phyloP scores from a whole-genome alignment of 495 filamentous ascomycete species.

The Aspergillus indologenus region DNA sequence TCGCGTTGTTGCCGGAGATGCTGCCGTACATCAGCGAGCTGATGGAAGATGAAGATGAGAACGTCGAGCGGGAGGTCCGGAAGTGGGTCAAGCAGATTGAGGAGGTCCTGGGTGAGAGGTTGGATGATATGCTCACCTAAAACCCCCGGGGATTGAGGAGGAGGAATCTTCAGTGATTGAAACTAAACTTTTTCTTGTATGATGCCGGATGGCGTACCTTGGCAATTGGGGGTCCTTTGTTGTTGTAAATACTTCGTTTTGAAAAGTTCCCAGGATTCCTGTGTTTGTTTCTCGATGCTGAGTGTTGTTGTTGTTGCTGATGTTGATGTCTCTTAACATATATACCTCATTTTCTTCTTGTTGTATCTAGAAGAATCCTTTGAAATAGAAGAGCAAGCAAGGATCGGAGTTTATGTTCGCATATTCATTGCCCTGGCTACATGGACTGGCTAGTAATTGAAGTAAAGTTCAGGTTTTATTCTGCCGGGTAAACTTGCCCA shows the following conservation, averaged over 20 bases:
- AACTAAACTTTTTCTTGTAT: background rate
- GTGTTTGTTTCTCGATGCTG: background rate
- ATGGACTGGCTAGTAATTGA: background rate
- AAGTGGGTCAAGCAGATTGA: slow-evolving; percentile 88
- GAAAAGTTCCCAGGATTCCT: slow-evolving; percentile 1
- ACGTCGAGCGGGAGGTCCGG: slow-evolving; percentile 81
- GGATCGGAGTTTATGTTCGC: background rate
- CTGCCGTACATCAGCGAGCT: slow-evolving; percentile 89
- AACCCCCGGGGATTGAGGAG: no score
- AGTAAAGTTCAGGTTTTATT: background rate
- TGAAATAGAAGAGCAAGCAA: background rate
- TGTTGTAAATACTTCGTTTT: slow-evolving; percentile 1
- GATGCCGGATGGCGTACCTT: background rate
- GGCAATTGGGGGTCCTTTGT: background rate
- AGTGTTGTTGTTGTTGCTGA: background rate
- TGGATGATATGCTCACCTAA: slow-evolving; percentile 87
- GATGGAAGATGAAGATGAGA: slow-evolving; percentile 93
- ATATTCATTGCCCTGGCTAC: no score
- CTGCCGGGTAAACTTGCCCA: slow-evolving; percentile 3
- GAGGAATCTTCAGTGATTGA: no score
- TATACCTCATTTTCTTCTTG: background rate
- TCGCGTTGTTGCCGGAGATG: slow-evolving; percentile 87
- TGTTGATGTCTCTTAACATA: background rate
- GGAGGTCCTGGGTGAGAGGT: slow-evolving; percentile 75
- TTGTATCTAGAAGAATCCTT: background rate